phyloP scores from a whole-genome alignment of 257 asterid genomes.

The Pogostemon cablin region DNA sequence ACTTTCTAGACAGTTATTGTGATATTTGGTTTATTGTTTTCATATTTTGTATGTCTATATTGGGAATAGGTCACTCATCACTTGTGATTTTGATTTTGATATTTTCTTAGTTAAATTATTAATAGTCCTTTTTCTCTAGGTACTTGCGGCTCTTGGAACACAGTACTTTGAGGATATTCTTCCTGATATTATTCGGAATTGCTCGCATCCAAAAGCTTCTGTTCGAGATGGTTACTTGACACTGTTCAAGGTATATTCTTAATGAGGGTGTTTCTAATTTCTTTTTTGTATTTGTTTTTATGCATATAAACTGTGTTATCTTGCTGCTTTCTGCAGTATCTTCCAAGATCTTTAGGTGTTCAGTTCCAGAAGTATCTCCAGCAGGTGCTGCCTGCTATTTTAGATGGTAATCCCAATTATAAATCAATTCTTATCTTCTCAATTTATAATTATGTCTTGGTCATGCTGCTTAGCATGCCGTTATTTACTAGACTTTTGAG shows the following conservation, averaged over 20 bases:
- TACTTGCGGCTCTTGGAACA: conserved; percentile 93
- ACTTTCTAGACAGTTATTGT: background rate
- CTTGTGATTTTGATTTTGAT: conserved; percentile 6
- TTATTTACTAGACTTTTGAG: conserved; percentile 26
- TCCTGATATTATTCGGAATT: conserved; percentile 84
- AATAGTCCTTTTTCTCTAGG: conserved; percentile 51
- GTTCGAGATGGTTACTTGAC: conserved; percentile 95
- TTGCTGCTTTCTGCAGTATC: conserved; percentile 62
- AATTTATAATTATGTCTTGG: conserved; percentile 21
- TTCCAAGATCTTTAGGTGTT: conserved; percentile 92
- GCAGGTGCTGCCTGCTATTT: conserved; percentile 92
- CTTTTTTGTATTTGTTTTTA: background rate
- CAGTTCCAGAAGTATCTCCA: conserved; percentile 98
- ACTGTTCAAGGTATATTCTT: conserved; percentile 70
- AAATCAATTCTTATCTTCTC: conserved; percentile 22
- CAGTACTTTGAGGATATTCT: conserved; percentile 80
- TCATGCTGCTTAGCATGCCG: conserved; percentile 23
- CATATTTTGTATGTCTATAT: background rate
- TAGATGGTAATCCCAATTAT: conserved; percentile 62
- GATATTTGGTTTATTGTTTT: background rate
- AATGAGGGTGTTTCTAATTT: conserved; percentile 3
- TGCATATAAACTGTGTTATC: conserved; percentile 9
- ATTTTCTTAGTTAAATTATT: background rate
- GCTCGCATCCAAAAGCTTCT: conserved; percentile 91
- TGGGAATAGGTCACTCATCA: background rate